Conservation (phyloP, 2,329 filamentous ascomycete species). For the Penicillium sumatraense region DNA sequence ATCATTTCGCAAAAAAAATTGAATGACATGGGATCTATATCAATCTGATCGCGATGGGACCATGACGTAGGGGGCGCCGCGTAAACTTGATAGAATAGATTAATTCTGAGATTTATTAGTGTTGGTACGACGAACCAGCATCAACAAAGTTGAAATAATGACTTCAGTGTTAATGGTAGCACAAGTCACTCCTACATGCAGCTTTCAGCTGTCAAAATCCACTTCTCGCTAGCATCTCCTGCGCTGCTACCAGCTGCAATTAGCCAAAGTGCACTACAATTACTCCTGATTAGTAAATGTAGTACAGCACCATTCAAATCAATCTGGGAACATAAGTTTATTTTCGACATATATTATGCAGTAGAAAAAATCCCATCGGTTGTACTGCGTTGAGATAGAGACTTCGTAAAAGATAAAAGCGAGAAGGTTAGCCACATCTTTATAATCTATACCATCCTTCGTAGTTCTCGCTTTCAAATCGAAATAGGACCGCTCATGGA, state of each 20-base stretch:
- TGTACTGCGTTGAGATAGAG: neutral
- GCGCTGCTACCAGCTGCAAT: neutral
- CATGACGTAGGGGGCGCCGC: slow-evolving; percentile 31
- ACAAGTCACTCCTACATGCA: neutral
- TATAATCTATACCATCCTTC: neutral
- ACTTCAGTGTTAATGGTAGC: neutral
- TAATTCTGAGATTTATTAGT: slow-evolving; percentile 15
- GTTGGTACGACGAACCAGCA: slow-evolving; percentile 8
- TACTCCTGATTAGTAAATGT: no score
- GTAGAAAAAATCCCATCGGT: no score
- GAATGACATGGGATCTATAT: slow-evolving; percentile 17
- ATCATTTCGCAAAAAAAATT: neutral
- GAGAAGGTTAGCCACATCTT: slow-evolving; percentile 5
- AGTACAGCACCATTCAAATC: no score
- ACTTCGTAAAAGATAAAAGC: slow-evolving; percentile 8
- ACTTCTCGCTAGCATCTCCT: neutral
- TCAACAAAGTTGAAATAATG: slow-evolving; percentile 1
- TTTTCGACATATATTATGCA: no score
- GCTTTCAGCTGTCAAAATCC: neutral
- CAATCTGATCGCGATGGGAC: slow-evolving; percentile 4
- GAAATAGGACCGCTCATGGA: slow-evolving; percentile 6
- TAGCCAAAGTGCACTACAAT: neutral
- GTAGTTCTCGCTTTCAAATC: neutral
- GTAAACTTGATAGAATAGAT: slow-evolving; percentile 28
- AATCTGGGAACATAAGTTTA: no score